These are phyloP conservation scores for Entamoeba invadens DNA, from an alignment of 208 protist genomes.

Conservation along the genomic window DNA sequence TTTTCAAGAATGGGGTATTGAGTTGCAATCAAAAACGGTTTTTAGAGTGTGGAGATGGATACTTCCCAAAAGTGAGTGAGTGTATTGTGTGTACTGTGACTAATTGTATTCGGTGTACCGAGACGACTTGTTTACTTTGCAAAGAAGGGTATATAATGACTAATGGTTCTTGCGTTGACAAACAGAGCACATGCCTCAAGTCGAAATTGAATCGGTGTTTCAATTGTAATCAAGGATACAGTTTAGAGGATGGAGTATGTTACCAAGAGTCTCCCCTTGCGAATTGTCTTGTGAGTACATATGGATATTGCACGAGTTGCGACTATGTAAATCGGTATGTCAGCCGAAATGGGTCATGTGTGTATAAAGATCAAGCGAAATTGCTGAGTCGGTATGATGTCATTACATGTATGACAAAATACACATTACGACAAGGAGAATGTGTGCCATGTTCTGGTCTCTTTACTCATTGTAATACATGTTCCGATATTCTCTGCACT, in stretches of 20 bases:
- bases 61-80: neutral
- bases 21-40: neutral
- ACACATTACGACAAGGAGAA: neutral
- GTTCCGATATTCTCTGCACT: neutral
- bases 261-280: neutral
- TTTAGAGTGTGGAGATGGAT: neutral
- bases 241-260: neutral
- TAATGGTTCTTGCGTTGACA: neutral
- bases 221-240: neutral
- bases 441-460: neutral
- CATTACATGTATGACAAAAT: neutral
- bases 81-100: neutral
- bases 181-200: neutral
- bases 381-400: neutral
- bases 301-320: neutral
- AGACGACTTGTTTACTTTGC: neutral
- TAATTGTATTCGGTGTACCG: neutral
- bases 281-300: neutral
- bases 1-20: neutral
- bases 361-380: neutral
- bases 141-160: neutral
- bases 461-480: neutral
- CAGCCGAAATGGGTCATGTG: neutral
- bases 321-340: neutral
- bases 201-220: neutral